Evolutionary conservation across 768 basidiomycete genomes (phyloP), one percentile per base, ranked within the genome.

Genomic region (Tricholoma furcatifolium): DNA sequence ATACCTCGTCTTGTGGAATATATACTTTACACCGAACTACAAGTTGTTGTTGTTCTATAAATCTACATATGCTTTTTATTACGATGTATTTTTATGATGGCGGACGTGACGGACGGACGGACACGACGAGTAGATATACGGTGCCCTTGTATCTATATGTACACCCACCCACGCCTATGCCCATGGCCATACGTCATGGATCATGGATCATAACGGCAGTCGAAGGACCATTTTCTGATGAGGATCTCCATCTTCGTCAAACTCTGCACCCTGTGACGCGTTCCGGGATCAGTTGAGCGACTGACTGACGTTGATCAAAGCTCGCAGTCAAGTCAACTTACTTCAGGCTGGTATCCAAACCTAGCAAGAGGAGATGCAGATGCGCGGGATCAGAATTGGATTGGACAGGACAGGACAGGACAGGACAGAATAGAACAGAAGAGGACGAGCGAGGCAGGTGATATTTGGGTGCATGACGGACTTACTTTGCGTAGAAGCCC

Each of bases 201-300:
- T 51, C 24, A 32, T 42, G 32, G 12, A 21, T 55, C 56, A 58
- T 59, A 71, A 69, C 54, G 78, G 75, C 60, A 88, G 67, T 57
- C 70, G 74, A 60, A 78, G 69, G 55, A 85, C 76, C 90, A 93
- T 90, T 70, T 82, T 85, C 66, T 92, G 90, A 78, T 93, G 91
- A 53, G 88, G 90, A 63, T 81, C 90, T 30, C 90, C 91, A 51
- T 88, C 91, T 71, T 85, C 88, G 68, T 88, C 87, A 71, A 88
- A 91, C 66, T 82, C 79, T 21, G 78, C 77, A 56, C 85, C 87
- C 85, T 91, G 67, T 53, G 20, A 34, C 27, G 31, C 38, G 60
- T 61, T 64, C 55, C 51, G 56, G 64, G 61, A 66, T 67, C 64
- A 62, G 46, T 50, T 41, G 41, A 18, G 46, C 46, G 27, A 50